Evolutionary conservation across 2,329 filamentous ascomycete species (phyloP).

Genomic region (Alternaria metachromatica): DNA sequence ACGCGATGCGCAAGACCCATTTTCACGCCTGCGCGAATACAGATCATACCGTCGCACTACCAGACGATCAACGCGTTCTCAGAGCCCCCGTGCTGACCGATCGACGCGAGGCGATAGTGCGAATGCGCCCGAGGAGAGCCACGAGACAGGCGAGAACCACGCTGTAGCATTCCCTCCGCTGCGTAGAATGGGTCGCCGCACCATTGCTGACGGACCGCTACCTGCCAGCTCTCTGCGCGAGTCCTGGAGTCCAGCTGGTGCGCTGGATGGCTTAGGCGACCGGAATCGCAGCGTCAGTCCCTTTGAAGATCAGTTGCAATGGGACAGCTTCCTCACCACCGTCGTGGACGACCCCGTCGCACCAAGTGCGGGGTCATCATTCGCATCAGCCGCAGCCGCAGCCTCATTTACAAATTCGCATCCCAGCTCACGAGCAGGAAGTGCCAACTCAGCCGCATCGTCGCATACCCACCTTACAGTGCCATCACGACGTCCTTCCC

Average conservation of each 20-base stretch:
- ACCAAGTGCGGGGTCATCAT: conserved; percentile 82
- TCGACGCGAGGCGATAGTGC: conserved; percentile 6
- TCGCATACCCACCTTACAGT: conserved; percentile 49
- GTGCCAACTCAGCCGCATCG: conserved; percentile 51
- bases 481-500: conserved; percentile 39
- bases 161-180: conserved; percentile 46
- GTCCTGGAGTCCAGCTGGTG: conserved; percentile 46
- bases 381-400: conserved; percentile 69
- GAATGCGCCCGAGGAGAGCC: conserved; percentile 23
- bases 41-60: conserved; percentile 16
- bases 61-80: conserved; percentile 20
- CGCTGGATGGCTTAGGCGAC: conserved; percentile 79
- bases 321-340: conserved; percentile 82
- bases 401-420: conserved; percentile 55
- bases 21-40: conserved; percentile 3
- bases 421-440: conserved; percentile 53
- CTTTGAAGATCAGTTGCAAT: conserved; percentile 61
- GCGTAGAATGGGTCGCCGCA: conserved; percentile 48
- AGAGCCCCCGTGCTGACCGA: conserved; percentile 12
- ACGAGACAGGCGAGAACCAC: conserved; percentile 32
- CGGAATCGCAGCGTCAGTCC: conserved; percentile 83
- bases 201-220: conserved; percentile 44
- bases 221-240: conserved; percentile 48
- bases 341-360: conserved; percentile 81
- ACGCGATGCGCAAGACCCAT: conserved; percentile 9